phyloP scores from a whole-genome alignment of 1,284 basidiomycete species.

The Microbotryum violaceum region DNA sequence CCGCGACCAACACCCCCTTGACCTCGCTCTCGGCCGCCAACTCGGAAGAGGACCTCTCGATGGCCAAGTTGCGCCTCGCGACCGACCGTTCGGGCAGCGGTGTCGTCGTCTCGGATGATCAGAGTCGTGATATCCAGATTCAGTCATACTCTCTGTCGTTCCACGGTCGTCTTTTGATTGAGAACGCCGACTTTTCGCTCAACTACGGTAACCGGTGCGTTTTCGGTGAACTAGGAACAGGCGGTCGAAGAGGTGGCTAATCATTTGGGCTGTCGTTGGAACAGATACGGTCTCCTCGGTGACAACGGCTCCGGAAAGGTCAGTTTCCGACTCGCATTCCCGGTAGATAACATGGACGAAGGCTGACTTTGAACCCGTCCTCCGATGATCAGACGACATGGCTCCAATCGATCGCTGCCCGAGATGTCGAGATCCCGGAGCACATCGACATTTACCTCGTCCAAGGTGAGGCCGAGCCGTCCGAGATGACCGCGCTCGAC shows the following conservation, averaged over 20 bases:
- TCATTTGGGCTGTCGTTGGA: no score
- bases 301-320: conserved; percentile 98
- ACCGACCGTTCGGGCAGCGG: conserved; percentile 87
- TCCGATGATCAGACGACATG: conserved; percentile 44
- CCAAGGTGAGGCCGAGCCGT: conserved; percentile 88
- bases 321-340: conserved; percentile 33
- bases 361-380: not conserved
- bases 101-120: conserved; percentile 83
- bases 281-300: conserved; percentile 77
- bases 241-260: not conserved
- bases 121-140: conserved; percentile 94
- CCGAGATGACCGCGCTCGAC: conserved; percentile 91
- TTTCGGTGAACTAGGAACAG: no score
- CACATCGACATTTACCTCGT: conserved; percentile 99
- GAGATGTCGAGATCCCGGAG: conserved; percentile 86
- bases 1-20: conserved; percentile 60
- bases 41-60: conserved; percentile 48
- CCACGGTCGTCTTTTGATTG: conserved; percentile 89
- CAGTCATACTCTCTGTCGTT: conserved; percentile 93
- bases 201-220: conserved; percentile 85
- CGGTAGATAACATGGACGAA: not conserved
- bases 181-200: conserved; percentile 79
- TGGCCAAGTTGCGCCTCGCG: conserved; percentile 78
- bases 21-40: conserved; percentile 52
- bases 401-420: conserved; percentile 62